Base-by-base conservation (phyloP, 306 rosid species). In the Ormosia semicastrata region DNA sequence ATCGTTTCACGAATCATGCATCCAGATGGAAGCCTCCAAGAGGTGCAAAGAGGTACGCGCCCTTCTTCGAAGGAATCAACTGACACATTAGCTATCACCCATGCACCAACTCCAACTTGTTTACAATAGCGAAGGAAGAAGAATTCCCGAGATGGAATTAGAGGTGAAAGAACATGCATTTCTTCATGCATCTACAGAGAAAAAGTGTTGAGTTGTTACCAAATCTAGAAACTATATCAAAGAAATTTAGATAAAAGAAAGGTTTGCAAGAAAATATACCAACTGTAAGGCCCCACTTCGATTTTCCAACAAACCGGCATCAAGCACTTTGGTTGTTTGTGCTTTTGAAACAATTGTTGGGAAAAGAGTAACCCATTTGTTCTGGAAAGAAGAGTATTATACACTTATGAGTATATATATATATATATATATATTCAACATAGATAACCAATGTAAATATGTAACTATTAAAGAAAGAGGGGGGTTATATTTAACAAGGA, bases 1-100 rank as follows among this genome's bases (percentile, higher is more conserved):
- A 81, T 29, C 84, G 84, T 29, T 30, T 93, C 87, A 47, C 84
- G 72, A 63, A 93, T 87, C 80, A 91, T 58, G 84, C 90, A 89
- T 1, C 97, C 97, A 4, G 94, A 91, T 60, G 93, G 93, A 46
- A 89, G 79, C 69, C 79, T 87, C 86, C 91, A 85, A 52, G 75
- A 53, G 8, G 63, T 80, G 43, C 75, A 39, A n/a, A 70, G 40
- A 29, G 29, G 59, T 17, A 14, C 0, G 14, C n/a, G 50, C 11
- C 49, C 58, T 15, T 49, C 64, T 15, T 75, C 66, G 1, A 79
- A 58, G 57, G 18, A 68, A 74, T 89, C 88, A 46, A 78, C 79
- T 3, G 95, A 88, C 46, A 92, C 90, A 56, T 92, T 88, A 43
- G 49, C 83, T 44, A 92, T 85, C 0, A 64, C 79, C 97, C 97